A percentile compares a stretch with the other conserved stretches of the same genome.
Conservation (phyloP, 768 basidiomycete genomes). For the Gymnopilus junonius region DNA sequence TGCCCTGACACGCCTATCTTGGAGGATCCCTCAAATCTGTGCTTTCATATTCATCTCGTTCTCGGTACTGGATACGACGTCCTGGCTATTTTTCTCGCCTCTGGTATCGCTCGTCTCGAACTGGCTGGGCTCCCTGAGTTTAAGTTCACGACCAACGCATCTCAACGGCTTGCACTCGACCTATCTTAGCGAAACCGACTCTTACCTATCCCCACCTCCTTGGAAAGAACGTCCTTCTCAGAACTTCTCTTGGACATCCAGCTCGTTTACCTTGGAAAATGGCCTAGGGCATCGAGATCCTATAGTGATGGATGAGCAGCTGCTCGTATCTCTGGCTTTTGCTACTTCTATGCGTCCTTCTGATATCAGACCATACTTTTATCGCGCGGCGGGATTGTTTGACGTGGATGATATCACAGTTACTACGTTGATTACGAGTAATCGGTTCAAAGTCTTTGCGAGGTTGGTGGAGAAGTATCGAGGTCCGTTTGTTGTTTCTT, state of each 20-base stretch:
- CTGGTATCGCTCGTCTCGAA: slow-evolving; percentile 30
- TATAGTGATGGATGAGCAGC: slow-evolving; percentile 46
- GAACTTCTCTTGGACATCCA: slow-evolving; percentile 37
- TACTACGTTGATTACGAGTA: slow-evolving; percentile 82
- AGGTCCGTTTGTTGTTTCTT: slow-evolving; percentile 46
- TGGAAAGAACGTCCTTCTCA: neutral
- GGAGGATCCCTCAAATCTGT: slow-evolving; percentile 26
- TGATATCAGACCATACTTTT: slow-evolving; percentile 82
- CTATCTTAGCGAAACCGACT: slow-evolving; percentile 2
- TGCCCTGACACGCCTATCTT: slow-evolving; percentile 15
- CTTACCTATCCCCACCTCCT: neutral
- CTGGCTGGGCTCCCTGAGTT: slow-evolving; percentile 24
- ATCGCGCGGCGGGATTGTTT: slow-evolving; percentile 62
- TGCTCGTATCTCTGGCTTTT: slow-evolving; percentile 73
- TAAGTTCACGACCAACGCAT: slow-evolving; percentile 9
- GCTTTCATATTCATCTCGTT: slow-evolving; percentile 29
- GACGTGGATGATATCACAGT: slow-evolving; percentile 77
- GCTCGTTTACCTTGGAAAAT: slow-evolving; percentile 35
- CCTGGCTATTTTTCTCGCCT: slow-evolving; percentile 39
- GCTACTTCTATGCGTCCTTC: slow-evolving; percentile 71
- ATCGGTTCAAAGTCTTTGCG: slow-evolving; percentile 73
- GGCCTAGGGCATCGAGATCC: slow-evolving; percentile 37
- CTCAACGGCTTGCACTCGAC: neutral
- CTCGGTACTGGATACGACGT: slow-evolving; percentile 51
- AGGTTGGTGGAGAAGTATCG: slow-evolving; percentile 77